phyloP scores from a whole-genome alignment of 345 rosid genomes.

The Anacardium occidentale region DNA sequence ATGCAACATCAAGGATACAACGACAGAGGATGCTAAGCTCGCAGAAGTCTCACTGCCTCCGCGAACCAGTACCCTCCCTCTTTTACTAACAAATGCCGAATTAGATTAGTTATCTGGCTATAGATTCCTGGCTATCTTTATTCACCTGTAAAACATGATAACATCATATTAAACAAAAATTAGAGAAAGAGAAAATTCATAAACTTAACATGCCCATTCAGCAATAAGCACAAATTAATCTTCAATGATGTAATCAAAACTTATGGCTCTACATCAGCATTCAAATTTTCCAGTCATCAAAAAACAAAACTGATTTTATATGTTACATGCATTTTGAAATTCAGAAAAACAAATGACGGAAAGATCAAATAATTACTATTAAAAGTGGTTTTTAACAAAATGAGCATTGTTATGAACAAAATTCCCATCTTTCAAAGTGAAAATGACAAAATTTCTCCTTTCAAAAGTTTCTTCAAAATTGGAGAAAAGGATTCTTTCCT shows the following conservation, averaged over 20 bases:
- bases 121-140: conserved; percentile 16
- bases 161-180: conserved; percentile 8
- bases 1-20: neutral
- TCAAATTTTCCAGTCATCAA: neutral
- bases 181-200: conserved; percentile 6
- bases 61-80: conserved; percentile 61
- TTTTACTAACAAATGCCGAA: conserved; percentile 23
- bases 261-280: conserved; percentile 13
- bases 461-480: conserved; percentile 12
- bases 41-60: conserved; percentile 45
- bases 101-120: conserved; percentile 14
- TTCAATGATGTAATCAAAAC: conserved; percentile 12
- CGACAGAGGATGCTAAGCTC: conserved; percentile 60
- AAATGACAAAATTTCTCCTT: conserved; percentile 15
- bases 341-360: neutral
- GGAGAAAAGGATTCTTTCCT: conserved; percentile 18
- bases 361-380: neutral
- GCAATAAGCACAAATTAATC: conserved; percentile 9
- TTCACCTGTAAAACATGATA: conserved; percentile 37
- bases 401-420: conserved; percentile 7
- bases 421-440: conserved; percentile 3
- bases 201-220: neutral
- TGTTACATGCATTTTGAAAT: neutral
- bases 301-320: neutral
- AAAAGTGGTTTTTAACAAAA: neutral